These are phyloP conservation scores for Lathyrus oleraceus DNA, from an alignment of 306 rosid species.

Conservation along the genomic window DNA sequence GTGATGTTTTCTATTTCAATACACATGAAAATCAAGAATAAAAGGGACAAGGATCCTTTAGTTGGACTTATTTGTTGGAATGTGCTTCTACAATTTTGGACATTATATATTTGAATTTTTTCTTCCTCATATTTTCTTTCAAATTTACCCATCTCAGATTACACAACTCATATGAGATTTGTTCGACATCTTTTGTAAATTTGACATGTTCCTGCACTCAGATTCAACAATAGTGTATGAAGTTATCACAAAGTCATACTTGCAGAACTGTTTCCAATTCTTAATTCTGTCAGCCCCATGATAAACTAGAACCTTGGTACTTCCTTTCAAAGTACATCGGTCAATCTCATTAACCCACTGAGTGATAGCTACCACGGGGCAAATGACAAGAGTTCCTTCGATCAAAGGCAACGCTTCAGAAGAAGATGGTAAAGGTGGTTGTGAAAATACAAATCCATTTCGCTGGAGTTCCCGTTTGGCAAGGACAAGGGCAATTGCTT, in stretches of 20 bases:
- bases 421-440: slow-evolving; percentile 42
- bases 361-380: slow-evolving; percentile 87
- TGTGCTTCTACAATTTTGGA: no score
- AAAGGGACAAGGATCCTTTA: no score
- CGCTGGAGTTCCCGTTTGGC: slow-evolving; percentile 56
- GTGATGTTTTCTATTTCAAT: no score
- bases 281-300: slow-evolving; percentile 77
- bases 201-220: slow-evolving; percentile 40
- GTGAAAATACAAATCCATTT: neutral
- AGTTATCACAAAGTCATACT: slow-evolving; percentile 84
- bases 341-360: slow-evolving; percentile 88
- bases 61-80: no score
- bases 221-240: slow-evolving; percentile 76
- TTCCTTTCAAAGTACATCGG: slow-evolving; percentile 70
- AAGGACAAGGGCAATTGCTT: slow-evolving; percentile 95
- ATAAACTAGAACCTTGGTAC: slow-evolving; percentile 74
- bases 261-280: slow-evolving; percentile 44
- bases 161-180: no score
- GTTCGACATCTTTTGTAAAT: no score
- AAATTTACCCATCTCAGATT: no score
- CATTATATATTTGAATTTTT: no score
- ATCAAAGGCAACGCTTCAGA: slow-evolving; percentile 49
- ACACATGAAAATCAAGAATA: no score
- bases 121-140: no score
- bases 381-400: slow-evolving; percentile 79